These are phyloP conservation scores for Naganishia kalamii DNA, from an alignment of 768 basidiomycete species.

Conservation along the genomic window DNA sequence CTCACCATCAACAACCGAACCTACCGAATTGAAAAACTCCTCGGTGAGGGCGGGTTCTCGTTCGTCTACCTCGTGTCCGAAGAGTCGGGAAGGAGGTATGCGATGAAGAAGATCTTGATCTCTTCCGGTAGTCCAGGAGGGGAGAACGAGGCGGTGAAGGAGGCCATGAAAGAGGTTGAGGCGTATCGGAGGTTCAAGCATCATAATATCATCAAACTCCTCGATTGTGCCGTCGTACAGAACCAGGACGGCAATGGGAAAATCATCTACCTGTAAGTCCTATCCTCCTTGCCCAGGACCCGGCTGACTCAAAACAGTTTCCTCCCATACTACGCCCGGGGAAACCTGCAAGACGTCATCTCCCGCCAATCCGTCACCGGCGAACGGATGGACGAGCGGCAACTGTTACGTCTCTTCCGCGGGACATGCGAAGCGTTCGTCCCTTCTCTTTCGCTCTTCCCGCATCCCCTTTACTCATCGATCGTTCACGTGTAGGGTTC, in stretches of 20 bases:
- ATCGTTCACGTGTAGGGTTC: conserved; percentile 49
- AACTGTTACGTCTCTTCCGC: conserved; percentile 82
- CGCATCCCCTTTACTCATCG: not conserved
- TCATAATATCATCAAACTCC: conserved; percentile 90
- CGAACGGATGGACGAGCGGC: conserved; percentile 75
- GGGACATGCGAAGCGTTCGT: conserved; percentile 78
- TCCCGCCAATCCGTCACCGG: conserved; percentile 76
- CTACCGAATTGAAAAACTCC: conserved; percentile 82
- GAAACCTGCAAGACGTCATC: conserved; percentile 92
- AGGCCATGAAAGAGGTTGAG: conserved; percentile 62
- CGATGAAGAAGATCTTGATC: conserved; percentile 68
- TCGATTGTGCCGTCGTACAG: conserved; percentile 91
- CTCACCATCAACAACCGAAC: conserved; percentile 94
- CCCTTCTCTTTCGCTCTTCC: not conserved
- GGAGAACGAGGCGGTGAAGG: conserved; percentile 62
- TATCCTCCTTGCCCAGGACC: not conserved
- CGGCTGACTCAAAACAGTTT: conserved; percentile 50
- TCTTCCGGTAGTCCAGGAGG: conserved; percentile 28
- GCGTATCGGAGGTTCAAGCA: conserved; percentile 95
- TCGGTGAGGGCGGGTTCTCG: conserved; percentile 70
- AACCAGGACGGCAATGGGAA: conserved; percentile 78
- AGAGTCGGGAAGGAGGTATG: conserved; percentile 80
- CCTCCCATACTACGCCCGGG: conserved; percentile 84
- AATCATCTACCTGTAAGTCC: conserved; percentile 69
- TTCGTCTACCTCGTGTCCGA: conserved; percentile 48